phyloP scores from a whole-genome alignment of 106 monocot species.

The Dioscorea alata region DNA sequence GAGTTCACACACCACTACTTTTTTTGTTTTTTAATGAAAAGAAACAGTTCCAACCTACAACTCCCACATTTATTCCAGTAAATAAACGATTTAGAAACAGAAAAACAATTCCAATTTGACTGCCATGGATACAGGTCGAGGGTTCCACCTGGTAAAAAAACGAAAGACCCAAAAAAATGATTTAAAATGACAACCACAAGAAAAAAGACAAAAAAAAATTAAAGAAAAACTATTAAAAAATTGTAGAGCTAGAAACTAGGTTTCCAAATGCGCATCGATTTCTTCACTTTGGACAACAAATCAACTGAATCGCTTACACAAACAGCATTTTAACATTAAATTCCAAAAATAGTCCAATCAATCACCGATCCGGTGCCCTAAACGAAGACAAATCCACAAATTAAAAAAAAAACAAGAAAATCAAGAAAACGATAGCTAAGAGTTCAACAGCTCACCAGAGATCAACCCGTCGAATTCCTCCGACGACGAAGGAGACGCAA shows the following conservation, averaged over 20 bases:
- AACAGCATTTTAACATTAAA: neutral
- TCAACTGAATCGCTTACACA: neutral
- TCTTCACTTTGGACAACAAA: neutral
- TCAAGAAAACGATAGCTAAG: neutral
- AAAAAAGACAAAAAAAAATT: neutral
- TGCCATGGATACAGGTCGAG: no score
- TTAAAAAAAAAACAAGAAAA: neutral
- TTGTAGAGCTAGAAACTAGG: neutral
- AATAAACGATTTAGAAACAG: no score
- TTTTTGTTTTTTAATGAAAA: no score
- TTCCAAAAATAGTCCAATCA: neutral
- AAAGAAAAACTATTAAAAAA: neutral
- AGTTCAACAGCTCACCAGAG: neutral
- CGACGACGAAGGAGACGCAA: neutral
- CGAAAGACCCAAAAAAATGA: no score
- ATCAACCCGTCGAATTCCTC: slow-evolving; percentile 7
- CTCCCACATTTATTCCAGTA: no score
- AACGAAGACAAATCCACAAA: no score
- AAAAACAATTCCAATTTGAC: no score
- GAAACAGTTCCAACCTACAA: no score
- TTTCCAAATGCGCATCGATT: neutral
- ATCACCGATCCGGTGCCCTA: neutral
- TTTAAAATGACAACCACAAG: no score
- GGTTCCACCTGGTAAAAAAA: no score
- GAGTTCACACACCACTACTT: no score